Conservation (phyloP, 148 eudicot genomes). For the Camellia japonica region DNA sequence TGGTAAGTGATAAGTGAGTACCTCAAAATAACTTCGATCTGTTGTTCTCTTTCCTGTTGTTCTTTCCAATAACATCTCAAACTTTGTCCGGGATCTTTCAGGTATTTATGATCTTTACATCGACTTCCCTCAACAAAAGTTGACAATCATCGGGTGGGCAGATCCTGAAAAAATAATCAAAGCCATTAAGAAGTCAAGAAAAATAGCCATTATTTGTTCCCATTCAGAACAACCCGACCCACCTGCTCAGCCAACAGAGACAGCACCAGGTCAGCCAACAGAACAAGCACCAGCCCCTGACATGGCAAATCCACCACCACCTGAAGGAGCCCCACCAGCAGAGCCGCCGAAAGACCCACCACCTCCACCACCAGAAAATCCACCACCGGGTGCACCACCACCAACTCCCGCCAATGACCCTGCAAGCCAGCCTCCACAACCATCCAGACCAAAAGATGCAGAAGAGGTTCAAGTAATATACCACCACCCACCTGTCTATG, state of each 20-base stretch:
- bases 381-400: conserved; percentile 39
- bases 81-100: conserved; percentile 21
- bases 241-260: conserved; percentile 44
- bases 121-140: conserved; percentile 71
- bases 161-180: conserved; percentile 78
- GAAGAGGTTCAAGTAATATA: conserved; percentile 49
- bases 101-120: conserved; percentile 72
- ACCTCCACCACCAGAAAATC: conserved; percentile 32
- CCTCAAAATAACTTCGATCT: background rate
- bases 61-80: background rate
- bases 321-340: conserved; percentile 19
- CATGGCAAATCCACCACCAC: conserved; percentile 19
- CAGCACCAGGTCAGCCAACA: conserved; percentile 30
- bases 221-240: conserved; percentile 66
- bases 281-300: conserved; percentile 25
- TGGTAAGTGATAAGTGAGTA: conserved; percentile 35
- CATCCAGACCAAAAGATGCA: conserved; percentile 31
- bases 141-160: conserved; percentile 74
- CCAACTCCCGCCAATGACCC: conserved; percentile 26
- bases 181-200: conserved; percentile 79
- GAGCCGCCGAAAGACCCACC: conserved; percentile 36
- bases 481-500: conserved; percentile 46
- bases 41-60: background rate
- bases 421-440: conserved; percentile 36
- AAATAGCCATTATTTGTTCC: conserved; percentile 66